Base-by-base conservation (phyloP, 257 asterid genomes). In the Cruciata laevipes region DNA sequence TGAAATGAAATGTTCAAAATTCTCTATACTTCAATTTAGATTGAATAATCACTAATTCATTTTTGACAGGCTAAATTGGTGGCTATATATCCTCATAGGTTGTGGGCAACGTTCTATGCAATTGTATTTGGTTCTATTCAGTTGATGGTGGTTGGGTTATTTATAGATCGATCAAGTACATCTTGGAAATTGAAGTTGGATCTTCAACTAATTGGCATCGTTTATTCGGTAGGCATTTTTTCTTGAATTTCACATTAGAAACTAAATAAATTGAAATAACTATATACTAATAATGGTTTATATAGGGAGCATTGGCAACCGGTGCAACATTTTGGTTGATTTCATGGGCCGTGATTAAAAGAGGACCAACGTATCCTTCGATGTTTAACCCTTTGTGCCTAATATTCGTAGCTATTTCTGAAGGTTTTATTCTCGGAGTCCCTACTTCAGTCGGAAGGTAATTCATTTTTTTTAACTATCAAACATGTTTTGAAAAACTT, bases 311-410 rank as follows among this genome's bases (percentile, higher is more conserved):
- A 65, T 42, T 89, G 70, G 87, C 87, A 2, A 77, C 90, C 3
- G 89, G 79, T 3, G 85, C 78, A 58, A n/a, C 86, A 0, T 85
- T 84, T 69, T 77, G 79, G 70, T 35, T 86, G 64, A 35, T 85
- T 5, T 82, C 88, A 40, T 77, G 82, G 87, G 79, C 84, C 49
- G 67, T 89, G 9, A 3, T 83, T 30, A 58, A 75, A 71, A 77
- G 67, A 47, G 96, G 95, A 33, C 91, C 95, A 1, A 83, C 91
- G 0, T 89, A 89, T 53, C 89, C 91, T 16, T 79, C 96, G 1
- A 84, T 89, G 87, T 89, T 85, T 75, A 89, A 85, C 63, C 95
- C 96, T 27, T n/a, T 84, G 31, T 63, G 84, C 0, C 76, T 86
- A 3, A 75, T 89, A 62, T 64, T 75, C 11, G 74, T 86, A 7